Evolutionary conservation across 2,329 filamentous ascomycete genomes (phyloP).

Genomic region (Diaporthe vexans): DNA sequence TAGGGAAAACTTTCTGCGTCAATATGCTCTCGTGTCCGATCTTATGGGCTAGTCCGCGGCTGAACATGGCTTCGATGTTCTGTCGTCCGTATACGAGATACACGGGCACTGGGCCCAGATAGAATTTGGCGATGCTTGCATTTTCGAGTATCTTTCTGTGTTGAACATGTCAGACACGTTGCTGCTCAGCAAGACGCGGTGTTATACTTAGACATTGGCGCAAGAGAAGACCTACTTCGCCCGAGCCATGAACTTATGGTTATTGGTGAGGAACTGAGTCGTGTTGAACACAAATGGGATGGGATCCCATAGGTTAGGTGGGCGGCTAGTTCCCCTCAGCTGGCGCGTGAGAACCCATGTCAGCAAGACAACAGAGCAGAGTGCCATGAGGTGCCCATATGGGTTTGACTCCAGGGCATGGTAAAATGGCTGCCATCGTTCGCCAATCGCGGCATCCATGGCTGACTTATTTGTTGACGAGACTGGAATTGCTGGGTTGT

Average conservation of each 20-base stretch:
- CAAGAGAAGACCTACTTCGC: not conserved
- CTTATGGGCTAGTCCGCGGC: not conserved
- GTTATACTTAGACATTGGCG: no score
- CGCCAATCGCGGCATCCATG: not conserved
- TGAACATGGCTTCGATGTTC: conserved; percentile 1
- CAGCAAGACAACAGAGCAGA: not conserved
- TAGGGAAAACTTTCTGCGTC: not conserved
- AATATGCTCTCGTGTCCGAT: not conserved
- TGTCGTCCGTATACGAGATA: not conserved
- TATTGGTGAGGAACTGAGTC: not conserved
- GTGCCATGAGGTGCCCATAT: not conserved
- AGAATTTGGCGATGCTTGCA: not conserved
- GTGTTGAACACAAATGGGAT: not conserved
- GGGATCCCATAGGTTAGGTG: not conserved
- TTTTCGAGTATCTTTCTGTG: not conserved
- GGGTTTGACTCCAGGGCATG: not conserved
- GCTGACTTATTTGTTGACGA: not conserved
- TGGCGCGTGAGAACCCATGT: not conserved
- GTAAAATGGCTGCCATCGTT: not conserved
- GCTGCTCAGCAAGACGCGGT: no score
- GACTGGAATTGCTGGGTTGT: not conserved
- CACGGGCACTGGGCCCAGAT: not conserved
- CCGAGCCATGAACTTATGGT: not conserved
- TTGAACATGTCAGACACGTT: not conserved
- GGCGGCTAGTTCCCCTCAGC: not conserved